Evolutionary conservation across 805 yeast genomes (phyloP).

Genomic region (Metschnikowia colocasiae): DNA sequence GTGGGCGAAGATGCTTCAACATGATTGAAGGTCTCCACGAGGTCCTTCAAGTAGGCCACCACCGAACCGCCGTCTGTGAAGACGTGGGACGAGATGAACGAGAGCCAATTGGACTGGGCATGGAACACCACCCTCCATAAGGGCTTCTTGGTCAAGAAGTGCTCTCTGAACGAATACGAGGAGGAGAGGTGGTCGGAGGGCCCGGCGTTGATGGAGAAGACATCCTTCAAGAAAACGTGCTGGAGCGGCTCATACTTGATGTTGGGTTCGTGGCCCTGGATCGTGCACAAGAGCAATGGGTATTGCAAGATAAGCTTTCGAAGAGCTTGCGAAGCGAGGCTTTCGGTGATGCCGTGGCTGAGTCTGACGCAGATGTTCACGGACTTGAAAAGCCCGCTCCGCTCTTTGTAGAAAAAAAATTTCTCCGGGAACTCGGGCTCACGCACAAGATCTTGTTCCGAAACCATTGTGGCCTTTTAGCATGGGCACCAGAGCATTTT

Average conservation of each 20-base stretch:
- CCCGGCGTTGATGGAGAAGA: neutral
- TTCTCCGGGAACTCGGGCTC: conserved; percentile 8
- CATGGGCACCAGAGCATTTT: neutral
- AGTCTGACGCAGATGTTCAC: conserved; percentile 9
- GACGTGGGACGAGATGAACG: conserved; percentile 9
- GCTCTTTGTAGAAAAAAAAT: conserved; percentile 8
- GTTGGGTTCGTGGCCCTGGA: conserved; percentile 8
- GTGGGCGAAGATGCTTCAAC: neutral
- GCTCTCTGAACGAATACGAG: conserved; percentile 4
- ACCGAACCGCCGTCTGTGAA: conserved; percentile 12
- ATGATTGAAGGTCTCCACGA: conserved; percentile 8
- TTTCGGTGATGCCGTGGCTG: conserved; percentile 4
- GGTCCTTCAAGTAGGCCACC: conserved; percentile 9
- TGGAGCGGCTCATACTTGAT: conserved; percentile 9
- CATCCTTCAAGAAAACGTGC: conserved; percentile 7
- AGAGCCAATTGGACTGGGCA: conserved; percentile 10
- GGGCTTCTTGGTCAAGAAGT: neutral
- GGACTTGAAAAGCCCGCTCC: conserved; percentile 7
- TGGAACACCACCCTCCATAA: conserved; percentile 10
- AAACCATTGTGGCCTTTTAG: neutral
- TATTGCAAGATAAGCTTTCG: conserved; percentile 10
- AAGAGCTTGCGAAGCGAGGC: conserved; percentile 7
- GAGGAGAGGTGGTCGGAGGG: conserved; percentile 1
- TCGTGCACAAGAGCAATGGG: conserved; percentile 9
- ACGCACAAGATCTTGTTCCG: conserved; percentile 8